phyloP scores from a whole-genome alignment of 164 flowering plant species.

The Brasenia schreberi region DNA sequence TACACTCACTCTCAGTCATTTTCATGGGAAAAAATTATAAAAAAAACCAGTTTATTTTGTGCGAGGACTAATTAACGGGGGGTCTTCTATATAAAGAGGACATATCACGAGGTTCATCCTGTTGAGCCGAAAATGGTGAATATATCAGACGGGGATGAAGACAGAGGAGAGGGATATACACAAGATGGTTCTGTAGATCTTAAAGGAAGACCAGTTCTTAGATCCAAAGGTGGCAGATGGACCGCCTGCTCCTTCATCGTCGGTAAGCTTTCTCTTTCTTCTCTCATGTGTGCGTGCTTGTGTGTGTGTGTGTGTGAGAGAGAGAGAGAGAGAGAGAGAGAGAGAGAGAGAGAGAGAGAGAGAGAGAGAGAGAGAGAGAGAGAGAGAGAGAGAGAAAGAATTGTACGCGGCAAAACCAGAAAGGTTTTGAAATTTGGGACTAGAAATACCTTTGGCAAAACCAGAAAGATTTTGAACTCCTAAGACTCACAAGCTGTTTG shows the following conservation, averaged over 20 bases:
- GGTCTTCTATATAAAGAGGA: neutral
- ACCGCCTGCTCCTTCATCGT: conserved; percentile 11
- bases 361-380: too few relatives aligned
- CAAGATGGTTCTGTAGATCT: conserved; percentile 13
- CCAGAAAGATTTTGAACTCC: too few relatives aligned
- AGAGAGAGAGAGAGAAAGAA: too few relatives aligned
- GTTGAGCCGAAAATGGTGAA: neutral
- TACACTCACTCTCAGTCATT: too few relatives aligned
- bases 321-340: too few relatives aligned
- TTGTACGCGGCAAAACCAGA: too few relatives aligned
- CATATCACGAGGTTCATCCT: neutral
- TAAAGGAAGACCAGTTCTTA: conserved; percentile 7
- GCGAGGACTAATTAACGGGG: neutral
- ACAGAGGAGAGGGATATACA: conserved; percentile 3
- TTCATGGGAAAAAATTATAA: neutral
- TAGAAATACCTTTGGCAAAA: too few relatives aligned
- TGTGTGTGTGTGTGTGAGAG: too few relatives aligned
- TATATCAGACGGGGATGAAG: neutral
- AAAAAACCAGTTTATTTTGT: neutral
- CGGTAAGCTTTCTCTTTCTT: conserved; percentile 6
- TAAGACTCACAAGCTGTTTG: too few relatives aligned
- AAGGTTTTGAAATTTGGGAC: too few relatives aligned
- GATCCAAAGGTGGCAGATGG: conserved; percentile 14
- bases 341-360: too few relatives aligned
- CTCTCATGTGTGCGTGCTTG: neutral